Base-by-base conservation (phyloP, 208 protist species). In the Trypanosoma theileri region DNA sequence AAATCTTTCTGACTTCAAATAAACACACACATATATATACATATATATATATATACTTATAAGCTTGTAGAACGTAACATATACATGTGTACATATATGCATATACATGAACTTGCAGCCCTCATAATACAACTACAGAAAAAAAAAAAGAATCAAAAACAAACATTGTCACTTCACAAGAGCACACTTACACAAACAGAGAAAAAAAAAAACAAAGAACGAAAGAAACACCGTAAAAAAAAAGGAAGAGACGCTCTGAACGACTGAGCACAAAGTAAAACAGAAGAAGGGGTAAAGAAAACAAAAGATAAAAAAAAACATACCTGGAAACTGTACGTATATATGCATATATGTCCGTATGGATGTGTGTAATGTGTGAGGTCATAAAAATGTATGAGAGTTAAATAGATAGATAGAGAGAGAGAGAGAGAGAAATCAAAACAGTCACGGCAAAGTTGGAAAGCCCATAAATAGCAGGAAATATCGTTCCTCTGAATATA, bases 121-220 rank as follows among this genome's bases (percentile, higher is more conserved):
- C 28, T 35, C 28, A 6, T 35, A 35, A 35, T 6, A 35, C 28
- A 6, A 35, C 28, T 35, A 35, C 28, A 35, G 28, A 35, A 35
- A 35, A 8, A 35, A 35, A 8, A 35, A 35, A 35, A 35, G 28
- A 35, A 35, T 8, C 28, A 35, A 35, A 35, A 35, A 35, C 6
- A 35, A 35, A 35, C 6, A 35, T 35, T 35, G 28, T 35, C 1
- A 35, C 28, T 8, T 6, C 28, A 35, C 4, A 21, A 21, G 62
- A 26, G 62, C 35, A 55, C 8, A 24, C 21, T 55, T n/a, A 14
- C 51, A 68, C 35, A 56, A 3, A 68, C 41, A 58, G 16, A 68
- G 28, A n/a, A 54, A 54, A 68, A 54, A 54, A 68, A 68, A 35
- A 35, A 35, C 28, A 35, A 48, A 48, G 44, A 12, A 48, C 10